Base-by-base conservation (phyloP, 1,284 basidiomycete genomes). In the Trichosporon ovoides region DNA sequence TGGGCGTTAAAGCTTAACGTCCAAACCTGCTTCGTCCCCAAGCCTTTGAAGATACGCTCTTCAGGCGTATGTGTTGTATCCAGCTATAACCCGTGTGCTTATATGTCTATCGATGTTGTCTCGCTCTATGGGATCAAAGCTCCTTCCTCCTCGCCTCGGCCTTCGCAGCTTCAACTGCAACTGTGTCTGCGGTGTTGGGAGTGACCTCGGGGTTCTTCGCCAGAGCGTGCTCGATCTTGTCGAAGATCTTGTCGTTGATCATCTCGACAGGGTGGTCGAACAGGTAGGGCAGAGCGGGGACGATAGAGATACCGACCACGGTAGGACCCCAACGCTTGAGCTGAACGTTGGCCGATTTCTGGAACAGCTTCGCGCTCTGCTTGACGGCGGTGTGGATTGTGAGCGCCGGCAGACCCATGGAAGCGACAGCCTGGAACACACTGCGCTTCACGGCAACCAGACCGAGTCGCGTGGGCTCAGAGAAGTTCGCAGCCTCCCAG, bases 351-450 rank as follows among this genome's bases (percentile, higher is more conserved):
- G 40, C 24, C 20, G 49, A 43, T 43, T 53, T 58, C 43, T 43
- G 33, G 50, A 61, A 55, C 24, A 57, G 36, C 56, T 61, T 88
- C 67, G 86, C 86, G 3, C 88, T 84, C 68, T 91, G 87, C 52
- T 82, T 74, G 55, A 94, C 91, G 9, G 88, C 84, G 0, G 88
- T 89, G 73, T 92, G 90, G 59, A 92, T 91, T 0, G 89, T 91
- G 33, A 43, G 55, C 24, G 49, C 60, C 22, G 46, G 56, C 13
- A 52, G 43, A 3, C 37, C 60, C 60, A 53, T 61, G 16, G 43
- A 61, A 34, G 91, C 91, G 36, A 91, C 80, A n/a, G 85, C 87
- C 75, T 95, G 91, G 79, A 95, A 95, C 9, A 85, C 82, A 3
- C 87, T 86, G 67, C 88, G 83, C 74, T 91, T 86, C 52, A 85